phyloP scores from a whole-genome alignment of 2,329 filamentous ascomycete genomes.

The Fusarium tjaetaba region DNA sequence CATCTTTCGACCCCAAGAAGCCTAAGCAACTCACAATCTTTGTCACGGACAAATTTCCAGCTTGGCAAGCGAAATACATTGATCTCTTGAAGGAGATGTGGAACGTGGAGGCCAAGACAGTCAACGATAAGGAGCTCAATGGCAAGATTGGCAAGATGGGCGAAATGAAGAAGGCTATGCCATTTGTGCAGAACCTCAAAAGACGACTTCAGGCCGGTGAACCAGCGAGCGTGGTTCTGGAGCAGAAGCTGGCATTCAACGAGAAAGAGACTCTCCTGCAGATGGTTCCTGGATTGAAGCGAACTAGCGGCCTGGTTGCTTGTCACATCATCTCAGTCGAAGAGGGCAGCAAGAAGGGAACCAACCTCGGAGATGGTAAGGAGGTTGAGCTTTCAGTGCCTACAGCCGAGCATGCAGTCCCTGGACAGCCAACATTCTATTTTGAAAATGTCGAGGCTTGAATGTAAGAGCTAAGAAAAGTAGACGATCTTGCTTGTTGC shows the following conservation, averaged over 20 bases:
- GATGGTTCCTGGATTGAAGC: slow-evolving; percentile 83
- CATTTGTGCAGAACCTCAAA: slow-evolving; percentile 90
- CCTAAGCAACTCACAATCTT: slow-evolving; percentile 92
- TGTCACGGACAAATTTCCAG: slow-evolving; percentile 80
- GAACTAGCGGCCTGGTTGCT: slow-evolving; percentile 73
- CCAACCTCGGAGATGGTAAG: slow-evolving; percentile 60
- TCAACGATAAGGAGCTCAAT: slow-evolving; percentile 85
- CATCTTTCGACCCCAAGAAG: slow-evolving; percentile 87
- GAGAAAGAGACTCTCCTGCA: slow-evolving; percentile 79
- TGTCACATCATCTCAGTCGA: slow-evolving; percentile 78
- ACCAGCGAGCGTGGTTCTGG: slow-evolving; percentile 73
- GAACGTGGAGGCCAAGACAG: slow-evolving; percentile 65
- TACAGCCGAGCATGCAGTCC: slow-evolving; percentile 78
- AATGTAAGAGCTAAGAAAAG: not conserved
- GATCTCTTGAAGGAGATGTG: slow-evolving; percentile 79
- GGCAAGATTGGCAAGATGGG: slow-evolving; percentile 82
- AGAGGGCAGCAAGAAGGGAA: slow-evolving; percentile 74
- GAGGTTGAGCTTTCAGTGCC: slow-evolving; percentile 67
- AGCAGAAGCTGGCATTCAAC: slow-evolving; percentile 87
- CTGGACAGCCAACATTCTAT: slow-evolving; percentile 82
- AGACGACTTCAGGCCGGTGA: slow-evolving; percentile 80
- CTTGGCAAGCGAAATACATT: slow-evolving; percentile 92
- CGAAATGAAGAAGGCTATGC: slow-evolving; percentile 98
- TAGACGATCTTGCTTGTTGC: slow-evolving; percentile 6
- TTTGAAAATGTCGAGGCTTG: slow-evolving; percentile 79